Conservation (phyloP, 306 rosid species). For the Castanopsis chinensis region DNA sequence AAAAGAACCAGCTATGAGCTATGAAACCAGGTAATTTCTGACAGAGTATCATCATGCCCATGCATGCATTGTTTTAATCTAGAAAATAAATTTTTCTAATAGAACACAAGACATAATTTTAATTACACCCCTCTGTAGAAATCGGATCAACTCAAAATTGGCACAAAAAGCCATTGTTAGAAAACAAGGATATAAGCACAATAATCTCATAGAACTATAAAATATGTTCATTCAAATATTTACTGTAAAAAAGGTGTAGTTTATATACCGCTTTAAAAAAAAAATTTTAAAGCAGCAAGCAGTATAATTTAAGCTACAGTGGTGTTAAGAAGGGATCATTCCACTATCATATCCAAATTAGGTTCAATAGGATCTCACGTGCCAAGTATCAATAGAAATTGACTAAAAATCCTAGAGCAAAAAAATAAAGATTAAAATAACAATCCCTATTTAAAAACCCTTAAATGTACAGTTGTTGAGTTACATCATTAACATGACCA, state of each 20-base stretch:
- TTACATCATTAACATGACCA: not conserved
- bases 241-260: not conserved
- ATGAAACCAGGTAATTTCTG: too few species aligned
- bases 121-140: too few species aligned
- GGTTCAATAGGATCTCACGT: not conserved
- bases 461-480: not conserved
- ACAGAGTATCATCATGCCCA: not conserved
- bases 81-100: not conserved
- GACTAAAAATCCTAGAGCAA: not conserved
- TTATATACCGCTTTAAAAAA: not conserved
- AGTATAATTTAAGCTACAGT: not conserved
- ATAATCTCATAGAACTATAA: not conserved
- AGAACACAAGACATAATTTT: not conserved
- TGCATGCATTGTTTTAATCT: not conserved
- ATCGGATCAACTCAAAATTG: not conserved
- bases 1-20: too few species aligned
- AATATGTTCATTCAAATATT: not conserved
- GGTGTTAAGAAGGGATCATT: not conserved
- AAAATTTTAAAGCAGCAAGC: not conserved
- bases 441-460: not conserved
- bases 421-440: not conserved
- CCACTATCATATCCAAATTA: not conserved
- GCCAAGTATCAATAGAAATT: not conserved
- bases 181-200: too few species aligned
- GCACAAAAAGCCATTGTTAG: not conserved